Base-by-base conservation (phyloP, 495 filamentous ascomycete genomes). In the Chaetomidium leptoderma region DNA sequence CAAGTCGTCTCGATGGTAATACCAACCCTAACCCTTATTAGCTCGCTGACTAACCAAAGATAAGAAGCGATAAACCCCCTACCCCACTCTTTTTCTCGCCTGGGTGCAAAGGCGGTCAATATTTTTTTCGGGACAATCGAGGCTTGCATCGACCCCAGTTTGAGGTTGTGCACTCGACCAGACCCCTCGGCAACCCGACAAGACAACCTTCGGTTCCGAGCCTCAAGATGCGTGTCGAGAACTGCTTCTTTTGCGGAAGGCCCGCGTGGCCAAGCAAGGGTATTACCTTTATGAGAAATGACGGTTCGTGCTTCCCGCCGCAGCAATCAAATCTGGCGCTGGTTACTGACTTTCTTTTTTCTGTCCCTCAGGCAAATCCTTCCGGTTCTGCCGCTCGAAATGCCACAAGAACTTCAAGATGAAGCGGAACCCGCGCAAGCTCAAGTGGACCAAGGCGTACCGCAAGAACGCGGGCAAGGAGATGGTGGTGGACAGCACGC, bases 371-470 rank as follows among this genome's bases (percentile, higher is more conserved):
- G 87, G 87, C 59, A 83, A 85, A 66, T 76, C 81, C 55, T 89
- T 89, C 73, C 73, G 79, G 53, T 82, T 83, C 81, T 95, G 90
- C 79, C 81, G 90, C 42, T 85, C 80, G 58, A 97, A 96, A 80
- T 96, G 92, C 79, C 90, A 95, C 75, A 90, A 91, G 78, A 95
- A 95, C 79, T 96, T 97, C 84, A 96, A 96, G 78, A 96, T 95
- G 90, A 96, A 97, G 85, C 85, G 93, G 19, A 86, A 85, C 71
- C 82, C 82, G 45, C 77, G 81, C 59, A 85, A 88, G 74, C 80
- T 95, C 68, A 89, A 88, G 72, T 95, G 90, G 90, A 95, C 90
- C 49, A 91, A 91, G 79, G 79, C 83, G 57, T 85, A 84, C 68
- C 86, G 90, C 73, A 86, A 88, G 70, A 83, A 85, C 47, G 81